Base-by-base conservation (phyloP, 2,329 filamentous ascomycete genomes). In the Calonectria hongkongensis region DNA sequence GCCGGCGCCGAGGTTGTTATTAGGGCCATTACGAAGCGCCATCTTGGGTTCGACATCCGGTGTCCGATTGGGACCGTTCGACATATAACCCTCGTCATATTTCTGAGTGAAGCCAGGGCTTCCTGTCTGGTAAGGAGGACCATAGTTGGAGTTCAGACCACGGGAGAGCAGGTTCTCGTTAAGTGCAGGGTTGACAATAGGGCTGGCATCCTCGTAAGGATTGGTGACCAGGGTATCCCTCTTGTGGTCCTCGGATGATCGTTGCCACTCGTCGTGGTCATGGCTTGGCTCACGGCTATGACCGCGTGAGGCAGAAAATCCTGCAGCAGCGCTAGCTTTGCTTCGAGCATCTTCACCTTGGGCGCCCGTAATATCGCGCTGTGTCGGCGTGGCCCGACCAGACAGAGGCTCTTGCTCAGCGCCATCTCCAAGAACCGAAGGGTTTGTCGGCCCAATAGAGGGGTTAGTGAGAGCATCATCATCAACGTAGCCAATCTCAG, bases 31-130 rank as follows among this genome's bases (percentile, higher is more conserved):
- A 48, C 90, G 80, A 27, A 88, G 89, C 79, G 92, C 92, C 79
- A 89, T 89, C 79, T 91, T 89, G 72, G 86, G 82, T 60, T 88
- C 84, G 43, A 87, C 79, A 51, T 90, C 89, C 0, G 89, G 89
- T 3, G 87, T 88, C 76, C 89, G 88, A 74, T 89, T 88, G 2
- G 89, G 89, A 3, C 88, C 90, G 68, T 91, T 95, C 28, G 96
- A 98, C 76, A 96, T 96, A 84, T 98, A 98, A 9, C 96, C 96
- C 86, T 98, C 96, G 81, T 98, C 95, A 66, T 85, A 87, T 82
- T 92, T 94, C 72, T 87, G 90, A 72, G 89, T 88, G 51, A 88
- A 90, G 78, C 87, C 83, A 62, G 90, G 89, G 81, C 92, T 88
- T 83, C 90, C 85, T 76, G 89, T 84, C 82, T 89, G 81, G 83